Percentiles rank a stretch among this genome's conserved stretches.
Conservation (phyloP, 106 monocot genomes). For the Platanthera zijinensis region DNA sequence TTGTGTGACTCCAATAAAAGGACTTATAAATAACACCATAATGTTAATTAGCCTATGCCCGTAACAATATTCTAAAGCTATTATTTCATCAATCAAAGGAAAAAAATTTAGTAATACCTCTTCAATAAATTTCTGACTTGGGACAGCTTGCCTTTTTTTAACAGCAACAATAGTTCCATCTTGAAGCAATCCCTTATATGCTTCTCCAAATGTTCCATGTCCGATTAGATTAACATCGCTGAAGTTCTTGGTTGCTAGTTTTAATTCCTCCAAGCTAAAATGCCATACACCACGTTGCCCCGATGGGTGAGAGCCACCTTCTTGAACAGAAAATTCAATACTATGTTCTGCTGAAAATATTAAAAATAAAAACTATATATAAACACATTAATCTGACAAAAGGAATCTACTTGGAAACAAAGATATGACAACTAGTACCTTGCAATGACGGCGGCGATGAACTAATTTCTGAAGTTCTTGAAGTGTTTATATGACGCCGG, state of each 20-base stretch:
- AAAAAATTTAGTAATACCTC: constrained; percentile 37
- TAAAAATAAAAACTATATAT: not conserved
- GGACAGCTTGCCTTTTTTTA: constrained; percentile 54
- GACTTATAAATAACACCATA: too few relatives aligned
- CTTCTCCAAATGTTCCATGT: constrained; percentile 75
- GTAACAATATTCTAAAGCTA: too few relatives aligned
- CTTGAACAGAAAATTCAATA: constrained; percentile 32
- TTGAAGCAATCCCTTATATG: constrained; percentile 85
- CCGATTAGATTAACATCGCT: constrained; percentile 75
- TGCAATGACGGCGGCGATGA: constrained; percentile 54
- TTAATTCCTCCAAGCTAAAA: constrained; percentile 66
- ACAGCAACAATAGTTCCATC: constrained; percentile 87
- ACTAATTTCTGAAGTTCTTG: constrained; percentile 55
- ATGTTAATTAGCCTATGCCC: too few relatives aligned
- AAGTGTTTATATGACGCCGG: constrained; percentile 17
- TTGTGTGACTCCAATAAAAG: too few relatives aligned
- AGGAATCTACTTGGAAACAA: not conserved
- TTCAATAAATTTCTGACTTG: constrained; percentile 49
- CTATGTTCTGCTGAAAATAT: constrained; percentile 31
- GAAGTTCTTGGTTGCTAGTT: constrained; percentile 71
- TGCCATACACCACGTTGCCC: constrained; percentile 36
- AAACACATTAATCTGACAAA: not conserved
- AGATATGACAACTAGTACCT: constrained; percentile 24
- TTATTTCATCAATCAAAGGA: too few relatives aligned
- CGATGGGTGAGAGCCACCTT: constrained; percentile 22